Conservation (phyloP, 805 yeast genomes). For the Blastobotrys americana region DNA sequence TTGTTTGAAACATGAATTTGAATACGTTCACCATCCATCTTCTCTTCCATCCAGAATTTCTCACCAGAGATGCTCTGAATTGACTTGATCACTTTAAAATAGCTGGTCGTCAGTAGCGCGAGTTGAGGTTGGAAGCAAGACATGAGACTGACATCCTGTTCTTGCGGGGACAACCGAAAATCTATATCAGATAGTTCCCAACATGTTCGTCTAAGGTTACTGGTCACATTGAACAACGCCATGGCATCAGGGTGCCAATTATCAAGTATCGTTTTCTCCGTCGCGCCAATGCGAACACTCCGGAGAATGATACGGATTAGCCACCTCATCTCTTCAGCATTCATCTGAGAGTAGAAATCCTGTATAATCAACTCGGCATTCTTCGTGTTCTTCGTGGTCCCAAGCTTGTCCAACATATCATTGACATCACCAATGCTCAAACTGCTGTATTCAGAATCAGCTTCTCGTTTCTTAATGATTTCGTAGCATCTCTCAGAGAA, state of each 20-base stretch:
- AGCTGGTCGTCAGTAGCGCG: slow-evolving; percentile 49
- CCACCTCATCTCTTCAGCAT: slow-evolving; percentile 59
- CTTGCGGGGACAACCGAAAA: slow-evolving; percentile 36
- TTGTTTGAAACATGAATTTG: slow-evolving; percentile 57
- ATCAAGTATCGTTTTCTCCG: slow-evolving; percentile 50
- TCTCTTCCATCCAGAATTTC: slow-evolving; percentile 76
- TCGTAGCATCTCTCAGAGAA: slow-evolving; percentile 45
- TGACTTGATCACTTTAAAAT: slow-evolving; percentile 43
- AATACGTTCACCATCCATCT: slow-evolving; percentile 88
- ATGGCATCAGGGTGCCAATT: slow-evolving; percentile 78
- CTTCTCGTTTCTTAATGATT: slow-evolving; percentile 44
- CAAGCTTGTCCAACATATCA: slow-evolving; percentile 38
- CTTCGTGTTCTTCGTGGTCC: slow-evolving; percentile 23
- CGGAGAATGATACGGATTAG: slow-evolving; percentile 58
- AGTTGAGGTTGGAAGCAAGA: slow-evolving; percentile 71
- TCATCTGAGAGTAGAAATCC: slow-evolving; percentile 47
- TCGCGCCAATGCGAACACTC: slow-evolving; percentile 41
- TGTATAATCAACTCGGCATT: slow-evolving; percentile 37
- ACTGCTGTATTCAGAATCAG: slow-evolving; percentile 30
- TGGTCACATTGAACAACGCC: slow-evolving; percentile 55
- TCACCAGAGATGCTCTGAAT: slow-evolving; percentile 32
- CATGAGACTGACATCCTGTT: slow-evolving; percentile 39
- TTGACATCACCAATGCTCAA: slow-evolving; percentile 47
- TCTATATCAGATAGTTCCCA: slow-evolving; percentile 47
- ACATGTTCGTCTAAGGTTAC: slow-evolving; percentile 55